A percentile compares a stretch with the other conserved stretches of the same genome.
Conservation (phyloP, 495 filamentous ascomycete genomes). For the Penicillium egyptiacum region DNA sequence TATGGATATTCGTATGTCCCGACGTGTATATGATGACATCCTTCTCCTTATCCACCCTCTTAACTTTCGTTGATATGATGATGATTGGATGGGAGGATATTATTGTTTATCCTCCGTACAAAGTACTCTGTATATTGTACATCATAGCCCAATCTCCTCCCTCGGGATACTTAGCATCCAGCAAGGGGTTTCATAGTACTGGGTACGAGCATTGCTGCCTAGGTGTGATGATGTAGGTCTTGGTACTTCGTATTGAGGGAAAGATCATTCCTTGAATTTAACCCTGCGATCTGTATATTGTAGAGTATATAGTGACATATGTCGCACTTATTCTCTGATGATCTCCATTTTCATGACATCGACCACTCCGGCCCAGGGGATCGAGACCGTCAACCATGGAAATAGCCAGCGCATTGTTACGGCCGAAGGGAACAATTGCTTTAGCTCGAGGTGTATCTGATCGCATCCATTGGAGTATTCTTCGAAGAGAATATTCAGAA, state of each 20-base stretch:
- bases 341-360: slow-evolving; percentile 28
- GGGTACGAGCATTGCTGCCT: slow-evolving; percentile 19
- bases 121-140: background rate
- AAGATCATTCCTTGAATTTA: slow-evolving; percentile 23
- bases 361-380: slow-evolving; percentile 15
- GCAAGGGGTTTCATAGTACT: slow-evolving; percentile 19
- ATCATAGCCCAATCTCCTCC: background rate
- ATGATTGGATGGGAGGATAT: background rate
- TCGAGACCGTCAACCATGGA: slow-evolving; percentile 23
- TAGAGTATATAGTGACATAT: background rate
- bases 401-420: slow-evolving; percentile 16
- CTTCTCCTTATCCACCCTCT: slow-evolving; percentile 4
- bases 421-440: slow-evolving; percentile 15
- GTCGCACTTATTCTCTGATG: background rate
- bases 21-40: slow-evolving; percentile 26
- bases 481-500: too few species aligned
- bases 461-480: slow-evolving; percentile 3
- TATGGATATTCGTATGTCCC: background rate
- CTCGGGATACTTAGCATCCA: slow-evolving; percentile 14
- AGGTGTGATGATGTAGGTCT: slow-evolving; percentile 20
- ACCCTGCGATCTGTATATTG: background rate
- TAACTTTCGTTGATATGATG: slow-evolving; percentile 2
- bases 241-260: background rate
- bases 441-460: slow-evolving; percentile 14
- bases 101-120: background rate